Base-by-base conservation (phyloP, 345 rosid species). In the Pseudoturritis turrita region DNA sequence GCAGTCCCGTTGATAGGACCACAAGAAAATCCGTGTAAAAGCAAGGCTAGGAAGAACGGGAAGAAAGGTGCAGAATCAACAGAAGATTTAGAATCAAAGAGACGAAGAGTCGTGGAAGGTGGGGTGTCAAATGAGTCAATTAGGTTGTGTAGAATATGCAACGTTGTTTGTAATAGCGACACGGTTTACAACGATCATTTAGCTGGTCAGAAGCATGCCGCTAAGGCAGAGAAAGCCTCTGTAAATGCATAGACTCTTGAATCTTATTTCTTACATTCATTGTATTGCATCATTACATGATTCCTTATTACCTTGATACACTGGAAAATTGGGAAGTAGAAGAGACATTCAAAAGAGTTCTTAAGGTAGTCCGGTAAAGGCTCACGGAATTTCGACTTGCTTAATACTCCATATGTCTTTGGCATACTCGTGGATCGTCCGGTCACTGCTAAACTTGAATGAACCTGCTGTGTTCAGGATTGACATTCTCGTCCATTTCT, bases 381-480 rank as follows among this genome's bases (percentile, higher is more conserved):
- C 71, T 76, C 62, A 76, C 31, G 86, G 85, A 68, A 89, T 75
- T 47, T 78, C 72, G 0, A 79, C 85, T 6, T 92, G 90, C 56
- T 80, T 59, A 3, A 90, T 86, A 55, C 75, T 81, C 96, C 96
- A 90, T 62, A 90, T 86, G 64, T 90, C 92, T 33, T 57, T 74
- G 5, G 94, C 97, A 37, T 90, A 88, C 69, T 90, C 90, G 11
- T 82, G 90, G 62, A 90, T 88, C 0, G 97, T 90, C 49, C 97
- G 83, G 80, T 90, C 97, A 57, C 97, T 90, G 81, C 97, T 90
- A 83, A 90, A 90, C 79, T 86, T 88, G 88, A 62, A 73, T 9
- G 97, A 90, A 25, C 92, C 86, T 8, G 92, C 94, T 3, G 94
- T 85, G 57, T 90, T 90, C 88, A 90, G 22, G 82, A 90, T 90